Evolutionary conservation across 345 rosid genomes (phyloP).

Genomic region (Gossypium mustelinum): DNA sequence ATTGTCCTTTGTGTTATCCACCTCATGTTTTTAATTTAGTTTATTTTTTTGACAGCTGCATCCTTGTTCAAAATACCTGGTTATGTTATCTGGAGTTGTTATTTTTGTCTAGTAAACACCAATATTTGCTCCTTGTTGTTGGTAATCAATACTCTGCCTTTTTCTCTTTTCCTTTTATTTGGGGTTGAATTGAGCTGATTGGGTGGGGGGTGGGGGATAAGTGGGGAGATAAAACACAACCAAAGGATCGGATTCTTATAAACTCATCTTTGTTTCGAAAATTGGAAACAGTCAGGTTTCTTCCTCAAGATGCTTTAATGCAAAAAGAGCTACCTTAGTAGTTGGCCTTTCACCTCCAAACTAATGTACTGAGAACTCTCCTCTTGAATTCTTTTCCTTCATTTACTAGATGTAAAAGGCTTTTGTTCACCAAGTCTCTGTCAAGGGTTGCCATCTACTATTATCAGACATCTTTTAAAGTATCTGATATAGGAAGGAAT

Average conservation of each 20-base stretch:
- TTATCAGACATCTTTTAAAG: background rate
- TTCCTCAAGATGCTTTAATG: background rate
- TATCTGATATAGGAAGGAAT: background rate
- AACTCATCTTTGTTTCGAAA: background rate
- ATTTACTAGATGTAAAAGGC: background rate
- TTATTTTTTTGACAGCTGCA: background rate
- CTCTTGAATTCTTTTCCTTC: background rate
- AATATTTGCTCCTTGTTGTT: background rate
- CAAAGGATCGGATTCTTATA: background rate
- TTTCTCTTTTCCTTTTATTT: background rate
- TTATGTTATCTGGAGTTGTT: background rate
- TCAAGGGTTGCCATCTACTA: background rate
- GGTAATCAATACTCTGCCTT: background rate
- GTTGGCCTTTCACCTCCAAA: background rate
- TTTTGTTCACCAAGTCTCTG: background rate
- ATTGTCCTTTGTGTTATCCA: constrained; percentile 19
- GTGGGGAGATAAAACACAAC: background rate
- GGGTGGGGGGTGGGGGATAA: background rate
- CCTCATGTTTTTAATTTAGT: background rate
- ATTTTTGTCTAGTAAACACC: background rate
- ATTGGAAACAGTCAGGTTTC: background rate
- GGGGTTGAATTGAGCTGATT: background rate
- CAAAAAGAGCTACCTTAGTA: background rate
- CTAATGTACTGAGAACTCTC: background rate
- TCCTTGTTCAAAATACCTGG: background rate